Conservation (phyloP, 495 filamentous ascomycete genomes). For the Tuber borchii region DNA sequence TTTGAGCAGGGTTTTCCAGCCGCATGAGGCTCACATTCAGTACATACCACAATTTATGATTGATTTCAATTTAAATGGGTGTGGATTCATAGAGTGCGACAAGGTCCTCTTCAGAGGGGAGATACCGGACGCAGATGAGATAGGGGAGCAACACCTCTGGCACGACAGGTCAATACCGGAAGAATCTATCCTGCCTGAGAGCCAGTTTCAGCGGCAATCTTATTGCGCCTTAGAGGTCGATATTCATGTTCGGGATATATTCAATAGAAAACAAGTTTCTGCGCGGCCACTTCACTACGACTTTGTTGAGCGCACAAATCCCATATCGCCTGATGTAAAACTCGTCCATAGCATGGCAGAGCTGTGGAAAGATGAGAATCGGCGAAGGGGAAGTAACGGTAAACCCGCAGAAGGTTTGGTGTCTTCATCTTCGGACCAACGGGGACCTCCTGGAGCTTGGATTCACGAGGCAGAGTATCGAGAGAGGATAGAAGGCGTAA, state of each 20-base stretch:
- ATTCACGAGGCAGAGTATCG: conserved; percentile 83
- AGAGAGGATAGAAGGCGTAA: conserved; percentile 55
- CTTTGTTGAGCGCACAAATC: conserved; percentile 68
- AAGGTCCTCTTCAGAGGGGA: conserved; percentile 67
- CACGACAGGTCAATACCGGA: conserved; percentile 61
- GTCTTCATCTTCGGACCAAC: conserved; percentile 75
- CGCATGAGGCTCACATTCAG: conserved; percentile 87
- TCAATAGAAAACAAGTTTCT: conserved; percentile 68
- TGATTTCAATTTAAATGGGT: conserved; percentile 94
- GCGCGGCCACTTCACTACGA: conserved; percentile 76
- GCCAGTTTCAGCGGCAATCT: conserved; percentile 64
- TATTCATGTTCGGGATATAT: conserved; percentile 77
- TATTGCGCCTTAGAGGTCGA: conserved; percentile 86
- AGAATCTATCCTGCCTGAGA: conserved; percentile 54
- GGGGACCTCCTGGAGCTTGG: conserved; percentile 68
- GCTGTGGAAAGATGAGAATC: conserved; percentile 85
- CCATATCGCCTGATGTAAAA: conserved; percentile 61
- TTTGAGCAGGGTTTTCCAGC: conserved; percentile 74
- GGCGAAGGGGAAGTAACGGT: conserved; percentile 49
- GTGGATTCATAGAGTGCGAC: conserved; percentile 68
- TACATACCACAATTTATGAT: conserved; percentile 95
- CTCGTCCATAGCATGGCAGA: conserved; percentile 81
- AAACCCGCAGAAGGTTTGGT: conserved; percentile 58
- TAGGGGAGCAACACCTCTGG: conserved; percentile 62
- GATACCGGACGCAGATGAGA: conserved; percentile 60